Percentiles rank a stretch among this genome's conserved stretches.
phyloP scores from a whole-genome alignment of 83 land plant genomes.

The Thuja plicata region DNA sequence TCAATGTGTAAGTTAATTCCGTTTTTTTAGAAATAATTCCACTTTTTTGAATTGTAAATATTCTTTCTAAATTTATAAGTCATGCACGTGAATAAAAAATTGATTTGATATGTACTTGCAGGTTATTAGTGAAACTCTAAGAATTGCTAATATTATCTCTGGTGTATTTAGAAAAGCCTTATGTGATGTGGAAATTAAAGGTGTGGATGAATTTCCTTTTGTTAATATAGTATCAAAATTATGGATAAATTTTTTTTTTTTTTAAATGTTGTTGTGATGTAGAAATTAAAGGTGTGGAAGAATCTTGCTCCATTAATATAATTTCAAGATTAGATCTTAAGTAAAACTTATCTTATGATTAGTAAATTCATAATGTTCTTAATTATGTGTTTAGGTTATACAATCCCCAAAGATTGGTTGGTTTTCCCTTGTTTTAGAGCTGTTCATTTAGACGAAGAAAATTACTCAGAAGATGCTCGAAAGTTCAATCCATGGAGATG shows the following conservation, averaged over 20 bases:
- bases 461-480: conserved; percentile 51
- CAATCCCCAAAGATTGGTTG: conserved; percentile 68
- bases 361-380: neutral
- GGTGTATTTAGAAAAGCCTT: conserved; percentile 66
- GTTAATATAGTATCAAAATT: neutral
- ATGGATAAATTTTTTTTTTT: too few relatives aligned
- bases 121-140: conserved; percentile 73
- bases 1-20: conserved; percentile 55
- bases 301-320: neutral
- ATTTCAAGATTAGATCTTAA: neutral
- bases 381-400: conserved; percentile 42
- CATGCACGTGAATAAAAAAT: neutral
- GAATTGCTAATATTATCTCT: conserved; percentile 67
- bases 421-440: conserved; percentile 72
- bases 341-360: neutral
- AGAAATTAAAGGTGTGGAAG: conserved; percentile 37
- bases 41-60: neutral
- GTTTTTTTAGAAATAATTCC: neutral
- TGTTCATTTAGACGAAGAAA: conserved; percentile 52
- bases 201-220: conserved; percentile 17
- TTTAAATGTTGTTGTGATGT: conserved; percentile 40
- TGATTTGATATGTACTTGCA: conserved; percentile 18
- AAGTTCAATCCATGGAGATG: conserved; percentile 84
- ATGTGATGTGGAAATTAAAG: conserved; percentile 52
- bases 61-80: neutral